Percentiles rank a stretch among this genome's conserved stretches.
phyloP scores from a whole-genome alignment of 2,329 filamentous ascomycete species.

The Sarocladium strictum region DNA sequence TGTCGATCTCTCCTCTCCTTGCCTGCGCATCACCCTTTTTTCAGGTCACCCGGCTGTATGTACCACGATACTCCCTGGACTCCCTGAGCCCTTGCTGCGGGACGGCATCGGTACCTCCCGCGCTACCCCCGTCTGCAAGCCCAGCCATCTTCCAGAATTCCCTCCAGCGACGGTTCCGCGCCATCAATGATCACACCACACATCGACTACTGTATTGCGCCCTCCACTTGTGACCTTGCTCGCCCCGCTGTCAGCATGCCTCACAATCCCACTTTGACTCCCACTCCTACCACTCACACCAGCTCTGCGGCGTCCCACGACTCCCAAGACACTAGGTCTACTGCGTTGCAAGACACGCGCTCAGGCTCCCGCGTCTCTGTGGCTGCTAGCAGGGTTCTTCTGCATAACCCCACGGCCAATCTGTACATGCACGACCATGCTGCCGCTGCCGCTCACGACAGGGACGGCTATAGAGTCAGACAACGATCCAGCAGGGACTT shows the following conservation, averaged over 20 bases:
- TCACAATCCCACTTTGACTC: constrained; percentile 4
- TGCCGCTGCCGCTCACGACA: constrained; percentile 3
- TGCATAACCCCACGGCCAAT: constrained; percentile 8
- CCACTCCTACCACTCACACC: background rate
- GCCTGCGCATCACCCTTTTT: too few species aligned
- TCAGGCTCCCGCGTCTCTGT: background rate
- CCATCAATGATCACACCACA: background rate
- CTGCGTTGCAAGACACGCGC: background rate
- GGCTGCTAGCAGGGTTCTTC: background rate
- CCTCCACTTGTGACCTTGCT: constrained; percentile 4
- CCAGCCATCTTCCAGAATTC: background rate
- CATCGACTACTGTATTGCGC: background rate
- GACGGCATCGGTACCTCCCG: constrained; percentile 9
- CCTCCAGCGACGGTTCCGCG: background rate
- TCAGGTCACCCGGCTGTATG: too few species aligned
- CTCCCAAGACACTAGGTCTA: background rate
- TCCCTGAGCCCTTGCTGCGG: background rate
- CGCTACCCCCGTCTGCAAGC: background rate
- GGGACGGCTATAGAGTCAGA: constrained; percentile 6
- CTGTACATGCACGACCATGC: constrained; percentile 5
- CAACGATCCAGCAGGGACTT: constrained; percentile 7
- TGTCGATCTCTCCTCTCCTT: too few species aligned
- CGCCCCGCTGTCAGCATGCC: constrained; percentile 7
- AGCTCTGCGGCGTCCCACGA: background rate
- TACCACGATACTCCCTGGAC: background rate